These are phyloP conservation scores for Podila epicladia DNA, from an alignment of 192 early-diverging fungal genomes.

Conservation along the genomic window DNA sequence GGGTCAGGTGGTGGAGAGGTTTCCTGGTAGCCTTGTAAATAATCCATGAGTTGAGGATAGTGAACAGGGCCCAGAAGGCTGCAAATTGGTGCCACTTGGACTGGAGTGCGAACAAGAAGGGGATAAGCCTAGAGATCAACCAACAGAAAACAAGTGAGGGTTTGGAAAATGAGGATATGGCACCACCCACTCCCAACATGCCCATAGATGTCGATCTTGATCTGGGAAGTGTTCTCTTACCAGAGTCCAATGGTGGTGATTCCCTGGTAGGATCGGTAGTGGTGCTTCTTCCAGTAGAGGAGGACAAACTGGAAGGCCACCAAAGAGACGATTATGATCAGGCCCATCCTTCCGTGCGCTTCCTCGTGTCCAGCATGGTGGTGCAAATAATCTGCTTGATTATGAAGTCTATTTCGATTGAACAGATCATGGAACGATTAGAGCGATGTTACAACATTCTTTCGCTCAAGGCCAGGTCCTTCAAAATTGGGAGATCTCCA, in stretches of 20 bases:
- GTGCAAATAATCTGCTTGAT: conserved; percentile 45
- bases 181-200: no score
- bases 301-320: conserved; percentile 68
- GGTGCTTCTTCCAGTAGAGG: conserved; percentile 68
- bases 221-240: conserved; percentile 3
- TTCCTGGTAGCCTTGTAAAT: conserved; percentile 63
- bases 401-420: conserved; percentile 22
- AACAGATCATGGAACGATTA: neutral
- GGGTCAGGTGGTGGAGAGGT: conserved; percentile 67
- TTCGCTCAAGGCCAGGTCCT: no score
- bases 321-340: conserved; percentile 63
- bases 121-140: conserved; percentile 17
- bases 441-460: no score
- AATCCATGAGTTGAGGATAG: conserved; percentile 57
- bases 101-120: conserved; percentile 21
- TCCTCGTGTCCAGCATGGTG: conserved; percentile 59
- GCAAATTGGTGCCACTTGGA: conserved; percentile 28
- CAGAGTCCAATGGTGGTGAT: conserved; percentile 62
- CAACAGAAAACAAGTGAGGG: neutral
- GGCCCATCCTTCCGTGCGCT: conserved; percentile 64
- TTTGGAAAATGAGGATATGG: neutral
- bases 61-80: conserved; percentile 23
- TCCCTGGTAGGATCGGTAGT: conserved; percentile 65
- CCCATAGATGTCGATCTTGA: neutral
- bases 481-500: no score